Percentiles rank a stretch among this genome's conserved stretches.
These are phyloP conservation scores for Alternaria consortialis DNA, from an alignment of 2,329 filamentous ascomycete species.

Conservation along the genomic window DNA sequence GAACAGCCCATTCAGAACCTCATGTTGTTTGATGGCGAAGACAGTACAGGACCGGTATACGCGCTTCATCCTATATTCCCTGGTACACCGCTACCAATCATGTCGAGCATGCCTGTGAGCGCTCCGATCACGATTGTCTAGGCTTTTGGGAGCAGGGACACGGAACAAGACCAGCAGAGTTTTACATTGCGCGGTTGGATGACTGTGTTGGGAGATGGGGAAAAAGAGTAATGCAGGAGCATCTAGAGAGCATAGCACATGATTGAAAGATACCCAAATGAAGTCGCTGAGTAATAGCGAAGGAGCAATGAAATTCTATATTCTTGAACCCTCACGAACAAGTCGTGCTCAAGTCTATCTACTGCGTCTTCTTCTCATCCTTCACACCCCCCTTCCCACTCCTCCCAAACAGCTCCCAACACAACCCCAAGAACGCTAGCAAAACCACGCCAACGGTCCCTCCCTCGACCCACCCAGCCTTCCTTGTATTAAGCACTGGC, in stretches of 20 bases:
- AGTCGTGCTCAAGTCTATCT: background rate
- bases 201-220: background rate
- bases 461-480: constrained; percentile 50
- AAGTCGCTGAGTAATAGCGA: constrained; percentile 8
- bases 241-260: background rate
- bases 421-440: constrained; percentile 56
- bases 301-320: constrained; percentile 4
- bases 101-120: constrained; percentile 34
- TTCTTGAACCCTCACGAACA: background rate
- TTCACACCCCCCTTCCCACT: constrained; percentile 7
- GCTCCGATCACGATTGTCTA: constrained; percentile 30
- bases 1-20: constrained; percentile 98
- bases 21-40: constrained; percentile 87
- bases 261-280: constrained; percentile 18
- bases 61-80: constrained; percentile 75
- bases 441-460: constrained; percentile 56
- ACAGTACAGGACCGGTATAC: constrained; percentile 80
- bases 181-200: background rate
- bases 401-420: constrained; percentile 51
- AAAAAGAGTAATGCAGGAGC: background rate
- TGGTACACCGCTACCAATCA: constrained; percentile 34
- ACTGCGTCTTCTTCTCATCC: constrained; percentile 35
- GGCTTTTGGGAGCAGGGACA: background rate
- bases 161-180: background rate
- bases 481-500: constrained; percentile 53